Evolutionary conservation across 2,329 filamentous ascomycete genomes (phyloP), one percentile per base, ranked within the genome.

Genomic region (Fusarium domesticum): DNA sequence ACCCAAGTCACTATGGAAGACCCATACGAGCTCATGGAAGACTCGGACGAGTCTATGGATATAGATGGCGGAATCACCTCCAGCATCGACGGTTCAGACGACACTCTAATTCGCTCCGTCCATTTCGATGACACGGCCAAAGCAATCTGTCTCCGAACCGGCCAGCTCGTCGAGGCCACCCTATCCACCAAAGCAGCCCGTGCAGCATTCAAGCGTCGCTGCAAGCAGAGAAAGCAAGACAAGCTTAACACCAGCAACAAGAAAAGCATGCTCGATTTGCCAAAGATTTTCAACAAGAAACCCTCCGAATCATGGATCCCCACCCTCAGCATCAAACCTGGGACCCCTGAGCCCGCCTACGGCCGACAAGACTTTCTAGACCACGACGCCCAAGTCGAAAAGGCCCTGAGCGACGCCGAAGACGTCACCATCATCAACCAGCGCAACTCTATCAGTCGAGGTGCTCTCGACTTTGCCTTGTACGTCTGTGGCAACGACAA

Each of bases 391-490:
- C 23, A 28, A 10, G n/a, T 45, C 4, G 5, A 35, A 2, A 28
- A 23, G 7, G 16, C 5, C 8, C 19, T 48, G 1, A 7, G 5
- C 2, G 3, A 31, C 5, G n/a, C 25, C n/a, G 10, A 23, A 2
- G 8, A 16, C 0, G 35, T 28, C 2, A 50, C 50, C 18, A 47
- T 28, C 23, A 28, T 28, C 3, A 12, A 28, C 7, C n/a, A 50
- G 6, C 23, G 32, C 7, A 19, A 42, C 0, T n/a, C 48, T 4
- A 36, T 50, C 2, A 3, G 20, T 1, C 46, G 48, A 6, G 48
- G 48, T 17, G 39, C 42, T 1, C 35, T 50, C n/a, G 48, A 50
- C 33, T 46, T 50, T 31, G 20, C 33, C 15, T 18, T 50, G 16
- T 28, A 20, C 14, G 32, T 50, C 15, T 39, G n/a, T 14, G 35